These are phyloP conservation scores for Phytophthora melonis DNA, from an alignment of 352 stramenopile species.

Conservation along the genomic window DNA sequence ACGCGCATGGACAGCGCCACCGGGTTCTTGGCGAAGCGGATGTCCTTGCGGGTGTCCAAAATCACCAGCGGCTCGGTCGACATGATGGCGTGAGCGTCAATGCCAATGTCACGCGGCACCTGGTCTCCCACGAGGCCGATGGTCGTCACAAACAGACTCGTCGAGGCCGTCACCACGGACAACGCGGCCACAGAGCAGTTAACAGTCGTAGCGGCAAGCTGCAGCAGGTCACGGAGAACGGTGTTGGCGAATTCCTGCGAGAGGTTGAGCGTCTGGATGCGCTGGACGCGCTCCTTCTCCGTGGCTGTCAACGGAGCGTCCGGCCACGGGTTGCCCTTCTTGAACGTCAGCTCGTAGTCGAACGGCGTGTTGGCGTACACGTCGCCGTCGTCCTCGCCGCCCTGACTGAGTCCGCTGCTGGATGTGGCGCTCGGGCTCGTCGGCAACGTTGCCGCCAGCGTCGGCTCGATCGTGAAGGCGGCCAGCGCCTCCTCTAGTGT, in stretches of 20 bases:
- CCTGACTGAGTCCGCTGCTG: constrained; percentile 42
- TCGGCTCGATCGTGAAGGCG: constrained; percentile 53
- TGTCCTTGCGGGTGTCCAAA: constrained; percentile 78
- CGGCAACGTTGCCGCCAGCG: constrained; percentile 30
- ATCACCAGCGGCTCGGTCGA: constrained; percentile 73
- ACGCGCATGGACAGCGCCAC: constrained; percentile 76
- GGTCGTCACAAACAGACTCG: constrained; percentile 80
- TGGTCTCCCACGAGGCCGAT: constrained; percentile 81
- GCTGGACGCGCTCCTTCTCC: constrained; percentile 63
- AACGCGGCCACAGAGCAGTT: constrained; percentile 78
- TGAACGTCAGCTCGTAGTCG: constrained; percentile 75
- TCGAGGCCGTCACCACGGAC: constrained; percentile 74
- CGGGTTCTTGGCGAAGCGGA: constrained; percentile 82
- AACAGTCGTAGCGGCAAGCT: constrained; percentile 74
- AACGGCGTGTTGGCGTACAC: constrained; percentile 64
- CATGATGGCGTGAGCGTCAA: constrained; percentile 85
- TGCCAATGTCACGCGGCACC: constrained; percentile 76
- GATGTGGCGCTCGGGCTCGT: constrained; percentile 48
- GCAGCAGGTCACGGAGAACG: constrained; percentile 74
- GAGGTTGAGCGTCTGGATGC: constrained; percentile 76
- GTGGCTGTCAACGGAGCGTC: constrained; percentile 68
- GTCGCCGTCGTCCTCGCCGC: constrained; percentile 63
- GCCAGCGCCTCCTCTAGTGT: constrained; percentile 50
- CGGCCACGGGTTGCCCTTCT: constrained; percentile 80
- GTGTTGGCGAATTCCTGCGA: constrained; percentile 83